These are phyloP conservation scores for Drechslerella stenobrocha DNA, from an alignment of 2,329 filamentous ascomycete species.

Conservation along the genomic window DNA sequence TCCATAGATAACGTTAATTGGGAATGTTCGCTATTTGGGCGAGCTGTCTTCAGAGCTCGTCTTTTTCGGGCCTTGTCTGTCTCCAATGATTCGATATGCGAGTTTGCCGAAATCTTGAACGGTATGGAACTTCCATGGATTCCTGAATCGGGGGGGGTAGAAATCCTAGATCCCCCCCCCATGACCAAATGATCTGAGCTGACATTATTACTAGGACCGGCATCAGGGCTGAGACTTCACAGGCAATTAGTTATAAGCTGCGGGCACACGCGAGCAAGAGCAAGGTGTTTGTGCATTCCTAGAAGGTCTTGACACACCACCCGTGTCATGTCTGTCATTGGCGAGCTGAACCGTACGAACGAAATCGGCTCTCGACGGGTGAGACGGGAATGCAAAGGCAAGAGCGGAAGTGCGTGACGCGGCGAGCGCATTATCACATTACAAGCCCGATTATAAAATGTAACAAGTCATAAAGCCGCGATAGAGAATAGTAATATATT, in stretches of 20 bases:
- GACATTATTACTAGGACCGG: slow-evolving; percentile 1
- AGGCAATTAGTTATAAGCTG: no score
- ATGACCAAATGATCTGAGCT: background rate
- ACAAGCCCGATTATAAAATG: slow-evolving; percentile 16
- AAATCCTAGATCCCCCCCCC: background rate
- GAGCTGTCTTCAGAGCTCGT: background rate
- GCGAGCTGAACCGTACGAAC: slow-evolving; percentile 30
- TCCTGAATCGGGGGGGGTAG: background rate
- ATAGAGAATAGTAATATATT: slow-evolving; percentile 10
- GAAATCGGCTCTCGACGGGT: slow-evolving; percentile 41
- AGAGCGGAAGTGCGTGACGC: slow-evolving; percentile 44
- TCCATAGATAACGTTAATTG: slow-evolving; percentile 25
- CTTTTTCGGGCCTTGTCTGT: background rate
- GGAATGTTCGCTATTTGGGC: background rate
- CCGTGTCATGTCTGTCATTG: slow-evolving; percentile 11
- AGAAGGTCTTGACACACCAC: slow-evolving; percentile 4
- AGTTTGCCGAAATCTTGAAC: background rate
- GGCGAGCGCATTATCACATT: slow-evolving; percentile 14
- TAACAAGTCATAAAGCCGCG: slow-evolving; percentile 25
- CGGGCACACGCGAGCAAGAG: slow-evolving; percentile 18
- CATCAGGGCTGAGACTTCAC: background rate
- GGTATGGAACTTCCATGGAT: background rate
- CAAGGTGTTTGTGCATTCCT: no score
- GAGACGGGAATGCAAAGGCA: slow-evolving; percentile 49
- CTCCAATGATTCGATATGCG: background rate